Conservation (phyloP, 371 early-diverging fungal genomes). For the Mucor lusitanicus region DNA sequence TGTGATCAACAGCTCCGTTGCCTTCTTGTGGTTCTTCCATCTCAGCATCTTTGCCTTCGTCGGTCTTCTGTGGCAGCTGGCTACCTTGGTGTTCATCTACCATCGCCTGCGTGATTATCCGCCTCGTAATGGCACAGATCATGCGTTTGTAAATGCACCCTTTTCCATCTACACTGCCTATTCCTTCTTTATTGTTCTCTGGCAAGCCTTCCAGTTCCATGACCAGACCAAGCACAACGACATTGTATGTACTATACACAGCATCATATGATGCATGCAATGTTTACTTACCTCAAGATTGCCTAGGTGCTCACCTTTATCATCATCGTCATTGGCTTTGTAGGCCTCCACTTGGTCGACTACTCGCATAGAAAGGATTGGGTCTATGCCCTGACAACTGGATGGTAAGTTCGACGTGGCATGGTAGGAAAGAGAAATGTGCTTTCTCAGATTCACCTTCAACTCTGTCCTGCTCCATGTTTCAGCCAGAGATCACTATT, state of each 20-base stretch:
- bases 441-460: neutral
- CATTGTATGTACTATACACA: slow-evolving; percentile 27
- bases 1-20: slow-evolving; percentile 33
- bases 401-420: slow-evolving; percentile 32
- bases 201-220: slow-evolving; percentile 41
- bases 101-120: slow-evolving; percentile 50
- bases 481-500: neutral
- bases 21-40: slow-evolving; percentile 39
- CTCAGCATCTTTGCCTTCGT: slow-evolving; percentile 43
- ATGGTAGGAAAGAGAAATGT: neutral
- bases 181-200: slow-evolving; percentile 34
- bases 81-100: slow-evolving; percentile 41
- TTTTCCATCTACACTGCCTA: slow-evolving; percentile 49
- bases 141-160: slow-evolving; percentile 44
- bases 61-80: slow-evolving; percentile 46
- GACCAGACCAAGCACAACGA: slow-evolving; percentile 33
- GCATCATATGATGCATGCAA: neutral
- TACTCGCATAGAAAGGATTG: slow-evolving; percentile 51
- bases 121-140: slow-evolving; percentile 42
- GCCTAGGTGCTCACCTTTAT: slow-evolving; percentile 37
- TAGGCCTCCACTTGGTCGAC: slow-evolving; percentile 46
- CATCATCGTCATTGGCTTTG: slow-evolving; percentile 37
- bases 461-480: neutral
- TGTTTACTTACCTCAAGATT: neutral
- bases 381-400: slow-evolving; percentile 49